Evolutionary conservation across 441 rosid genomes (phyloP), one percentile per base, ranked within the genome.

Genomic region (Melastoma candidum): DNA sequence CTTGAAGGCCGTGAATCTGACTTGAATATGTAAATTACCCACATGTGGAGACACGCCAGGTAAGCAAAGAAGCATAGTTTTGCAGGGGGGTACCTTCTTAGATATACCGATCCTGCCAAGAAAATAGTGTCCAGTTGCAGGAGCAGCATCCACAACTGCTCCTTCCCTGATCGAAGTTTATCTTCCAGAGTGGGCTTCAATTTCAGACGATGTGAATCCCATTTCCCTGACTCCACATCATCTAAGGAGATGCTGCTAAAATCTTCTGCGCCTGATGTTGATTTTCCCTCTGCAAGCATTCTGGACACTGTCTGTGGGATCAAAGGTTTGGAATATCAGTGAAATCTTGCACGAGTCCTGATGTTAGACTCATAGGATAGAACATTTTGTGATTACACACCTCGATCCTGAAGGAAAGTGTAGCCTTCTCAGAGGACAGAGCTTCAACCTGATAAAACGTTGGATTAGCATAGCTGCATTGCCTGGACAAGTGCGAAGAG

Each of bases 371-470:
- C n/a, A 12, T 24, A 27, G 11, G 29, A 26, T 3, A 44, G 17
- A 25, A 36, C 58, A 32, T 49, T 0, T 46, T 9, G 9, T 12
- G 54, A 43, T 26, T 26, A 13, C 13, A 46, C 74, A 92, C 96
- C 97, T 93, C 98, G 43, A 88, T 93, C 77, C 98, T 78, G 63
- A 93, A 81, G 3, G 51, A n/a, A 12, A 85, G 60, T 44, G 95
- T 93, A 51, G 97, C 87, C 84, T 93, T 93, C 72, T 93, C 95
- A 0, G 98, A 85, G 50, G 95, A 86, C 46, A 93, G 83, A 3
- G 88, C 78, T 75, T 92, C 98, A 13, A 84, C 98, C 96, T 92
- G 81, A 64, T 41, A 62, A 57, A 65, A 54, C 26, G 2, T 44
- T 46, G 51, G 48, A 60, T 32, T 2, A 32, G 41, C 41, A 32